phyloP scores from a whole-genome alignment of 208 protist species.

The Trichomonas vaginalis region DNA sequence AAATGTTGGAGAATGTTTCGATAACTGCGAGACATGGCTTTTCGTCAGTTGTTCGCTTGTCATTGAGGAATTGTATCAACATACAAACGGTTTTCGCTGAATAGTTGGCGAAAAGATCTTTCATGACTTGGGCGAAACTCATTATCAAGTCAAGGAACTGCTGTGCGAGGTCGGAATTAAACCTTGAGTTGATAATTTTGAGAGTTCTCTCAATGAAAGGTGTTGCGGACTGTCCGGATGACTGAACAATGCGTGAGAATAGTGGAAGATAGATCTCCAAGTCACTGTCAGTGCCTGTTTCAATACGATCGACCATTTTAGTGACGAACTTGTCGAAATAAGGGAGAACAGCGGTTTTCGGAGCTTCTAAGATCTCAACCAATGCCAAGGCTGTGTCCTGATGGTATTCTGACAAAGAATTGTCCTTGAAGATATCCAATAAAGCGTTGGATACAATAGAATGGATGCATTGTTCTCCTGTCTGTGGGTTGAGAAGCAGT shows the following conservation, averaged over 20 bases:
- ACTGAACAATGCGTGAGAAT: not conserved
- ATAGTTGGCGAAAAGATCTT: not conserved
- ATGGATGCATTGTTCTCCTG: not conserved
- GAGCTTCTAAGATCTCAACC: not conserved
- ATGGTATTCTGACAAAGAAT: not conserved
- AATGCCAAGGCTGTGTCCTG: not conserved
- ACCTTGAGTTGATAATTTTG: not conserved
- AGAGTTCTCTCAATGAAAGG: not conserved
- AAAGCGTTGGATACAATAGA: not conserved
- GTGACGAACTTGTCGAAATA: not conserved
- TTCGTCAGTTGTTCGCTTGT: not conserved
- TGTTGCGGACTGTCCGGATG: not conserved
- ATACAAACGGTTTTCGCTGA: not conserved
- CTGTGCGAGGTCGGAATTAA: not conserved
- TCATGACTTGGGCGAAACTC: not conserved
- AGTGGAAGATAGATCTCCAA: not conserved
- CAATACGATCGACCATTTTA: not conserved
- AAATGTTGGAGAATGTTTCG: not conserved
- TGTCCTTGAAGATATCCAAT: not conserved
- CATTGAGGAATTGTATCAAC: not conserved
- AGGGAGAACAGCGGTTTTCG: not conserved
- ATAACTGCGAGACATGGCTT: not conserved
- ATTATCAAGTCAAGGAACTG: not conserved
- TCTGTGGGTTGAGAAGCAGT: not conserved
- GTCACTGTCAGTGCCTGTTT: not conserved